These are phyloP conservation scores for Colletotrichum sp. DNA, from an alignment of 2,329 filamentous ascomycete species.

Conservation along the genomic window DNA sequence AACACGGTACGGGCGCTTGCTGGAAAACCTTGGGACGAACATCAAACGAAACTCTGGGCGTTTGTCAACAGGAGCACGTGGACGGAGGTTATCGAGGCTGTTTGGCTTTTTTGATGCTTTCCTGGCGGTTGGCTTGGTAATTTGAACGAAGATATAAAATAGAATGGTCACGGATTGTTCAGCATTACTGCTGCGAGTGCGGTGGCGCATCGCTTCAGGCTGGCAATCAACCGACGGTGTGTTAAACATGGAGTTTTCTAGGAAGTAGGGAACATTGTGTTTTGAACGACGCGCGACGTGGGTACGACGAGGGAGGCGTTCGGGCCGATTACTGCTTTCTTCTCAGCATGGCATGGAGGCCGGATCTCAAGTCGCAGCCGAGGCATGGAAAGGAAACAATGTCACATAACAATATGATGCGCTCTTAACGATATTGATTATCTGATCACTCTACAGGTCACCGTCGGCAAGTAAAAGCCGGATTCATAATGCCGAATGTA, in stretches of 20 bases:
- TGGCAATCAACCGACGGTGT: too few relatives aligned
- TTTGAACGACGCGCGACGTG: too few relatives aligned
- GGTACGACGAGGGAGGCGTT: too few relatives aligned
- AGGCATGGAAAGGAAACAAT: not conserved
- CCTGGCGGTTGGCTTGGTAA: not conserved
- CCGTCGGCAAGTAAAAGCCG: not conserved
- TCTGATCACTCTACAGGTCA: not conserved
- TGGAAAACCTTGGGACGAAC: conserved; percentile 4
- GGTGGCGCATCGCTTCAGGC: too few relatives aligned
- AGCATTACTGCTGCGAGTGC: too few relatives aligned
- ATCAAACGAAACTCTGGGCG: conserved; percentile 7
- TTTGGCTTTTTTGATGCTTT: not conserved
- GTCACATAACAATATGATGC: not conserved
- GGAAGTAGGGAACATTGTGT: too few relatives aligned
- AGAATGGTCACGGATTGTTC: too few relatives aligned
- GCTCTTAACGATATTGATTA: not conserved
- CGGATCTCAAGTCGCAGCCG: not conserved
- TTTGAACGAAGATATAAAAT: not conserved
- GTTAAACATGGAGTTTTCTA: too few relatives aligned
- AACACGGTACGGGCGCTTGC: not conserved
- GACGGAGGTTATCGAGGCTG: not conserved
- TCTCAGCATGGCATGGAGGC: not conserved
- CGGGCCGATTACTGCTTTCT: not conserved
- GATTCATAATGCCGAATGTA: accelerated
- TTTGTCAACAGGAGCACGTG: not conserved